Evolutionary conservation across 148 eudicot species (phyloP).

Genomic region (Hydrangea macrophylla): DNA sequence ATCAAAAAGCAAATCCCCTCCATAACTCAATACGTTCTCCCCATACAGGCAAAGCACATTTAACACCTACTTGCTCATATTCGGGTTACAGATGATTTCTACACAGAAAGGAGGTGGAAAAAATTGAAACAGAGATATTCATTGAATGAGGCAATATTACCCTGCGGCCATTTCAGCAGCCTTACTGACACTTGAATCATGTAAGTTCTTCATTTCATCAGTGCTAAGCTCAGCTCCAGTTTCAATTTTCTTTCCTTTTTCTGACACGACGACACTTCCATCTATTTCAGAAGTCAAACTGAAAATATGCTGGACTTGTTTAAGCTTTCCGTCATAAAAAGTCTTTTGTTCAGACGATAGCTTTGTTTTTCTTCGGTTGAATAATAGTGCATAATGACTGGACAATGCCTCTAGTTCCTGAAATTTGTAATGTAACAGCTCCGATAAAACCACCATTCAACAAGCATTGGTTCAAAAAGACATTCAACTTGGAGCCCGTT

Average conservation of each 20-base stretch:
- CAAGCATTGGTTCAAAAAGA: neutral
- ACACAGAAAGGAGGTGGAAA: neutral
- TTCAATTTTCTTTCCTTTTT: slow-evolving; percentile 83
- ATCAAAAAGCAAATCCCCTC: too few relatives aligned
- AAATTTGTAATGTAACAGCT: slow-evolving; percentile 2
- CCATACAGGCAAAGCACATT: neutral
- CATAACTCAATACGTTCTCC: too few relatives aligned
- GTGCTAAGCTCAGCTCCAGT: slow-evolving; percentile 47
- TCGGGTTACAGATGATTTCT: neutral
- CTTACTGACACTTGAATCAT: slow-evolving; percentile 78
- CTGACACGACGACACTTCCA: slow-evolving; percentile 37
- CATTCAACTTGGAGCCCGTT: neutral
- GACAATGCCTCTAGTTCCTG: slow-evolving; percentile 96
- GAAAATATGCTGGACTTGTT: slow-evolving; percentile 85
- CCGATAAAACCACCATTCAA: neutral
- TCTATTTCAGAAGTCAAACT: slow-evolving; percentile 58
- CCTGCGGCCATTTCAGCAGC: slow-evolving; percentile 99
- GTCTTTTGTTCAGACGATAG: slow-evolving; percentile 73
- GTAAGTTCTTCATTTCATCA: slow-evolving; percentile 69
- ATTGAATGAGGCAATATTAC: slow-evolving; percentile 33
- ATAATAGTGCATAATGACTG: slow-evolving; percentile 76
- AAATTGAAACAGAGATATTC: neutral
- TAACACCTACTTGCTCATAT: neutral
- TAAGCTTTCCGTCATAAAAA: slow-evolving; percentile 69
- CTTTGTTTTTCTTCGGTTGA: slow-evolving; percentile 82